Evolutionary conservation across 371 early-diverging fungal genomes (phyloP), one percentile per base, ranked within the genome.

Genomic region (Mortierella sp.): DNA sequence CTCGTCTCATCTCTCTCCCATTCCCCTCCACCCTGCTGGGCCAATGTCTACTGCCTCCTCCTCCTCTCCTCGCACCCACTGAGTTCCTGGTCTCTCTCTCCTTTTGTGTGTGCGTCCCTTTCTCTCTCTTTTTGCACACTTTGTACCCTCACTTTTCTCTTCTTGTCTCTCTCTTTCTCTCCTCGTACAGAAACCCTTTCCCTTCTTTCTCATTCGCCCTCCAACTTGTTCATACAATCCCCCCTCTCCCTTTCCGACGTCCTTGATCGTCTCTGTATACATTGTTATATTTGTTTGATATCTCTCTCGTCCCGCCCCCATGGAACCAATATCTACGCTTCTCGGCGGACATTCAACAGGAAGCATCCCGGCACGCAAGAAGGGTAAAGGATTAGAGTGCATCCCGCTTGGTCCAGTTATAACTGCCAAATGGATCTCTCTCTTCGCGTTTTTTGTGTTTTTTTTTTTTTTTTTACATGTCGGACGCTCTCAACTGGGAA

Each of bases 301-400:
- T 23, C 48, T 6, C 10, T 10, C 34, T 34, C 34, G 4, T 10
- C 34, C 34, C 10, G 19, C 21, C 7, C 43, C 12, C 23, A 45
- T 42, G 56, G 46, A 56, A 14, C 39, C 41, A 28, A 8, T 50
- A 34, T 49, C 41, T 34, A 39, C 51, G 10, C n/a, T 23, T 21
- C 19, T 39, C 51, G 5, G 18, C 19, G 16, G 27, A 19, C 50
- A 50, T 26, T n/a, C 50, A 38, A 2, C 50, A 27, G 14, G 23
- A 27, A 0, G 53, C 52, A 28, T 30, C 39, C 30, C 51, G 52
- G 61, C 52, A 41, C 61, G 21, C 13, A 61, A 51, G 2, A 61
- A 61, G 39, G 61, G 61, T 61, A 61, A 61, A 46, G 34, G 10
- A 34, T 34, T n/a, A n/a, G n/a, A n/a, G n/a, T n/a, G n/a, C n/a